Percentiles rank a stretch among this genome's conserved stretches.
These are phyloP conservation scores for Candida yuanshanica DNA, from an alignment of 805 yeast species.

Conservation along the genomic window DNA sequence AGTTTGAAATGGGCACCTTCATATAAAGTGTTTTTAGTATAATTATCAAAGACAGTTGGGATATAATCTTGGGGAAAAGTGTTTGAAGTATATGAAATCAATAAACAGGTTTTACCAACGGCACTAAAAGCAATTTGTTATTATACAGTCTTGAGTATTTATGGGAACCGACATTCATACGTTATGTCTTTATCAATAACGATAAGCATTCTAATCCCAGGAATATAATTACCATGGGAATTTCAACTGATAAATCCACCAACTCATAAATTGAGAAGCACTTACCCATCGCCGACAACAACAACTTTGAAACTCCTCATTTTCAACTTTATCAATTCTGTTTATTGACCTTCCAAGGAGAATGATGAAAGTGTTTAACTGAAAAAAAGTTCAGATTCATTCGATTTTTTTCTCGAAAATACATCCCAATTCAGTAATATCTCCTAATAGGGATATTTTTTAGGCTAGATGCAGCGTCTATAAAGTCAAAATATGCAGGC, in stretches of 20 bases:
- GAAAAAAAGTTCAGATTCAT: too few species aligned
- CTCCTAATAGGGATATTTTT: too few species aligned
- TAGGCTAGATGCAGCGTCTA: too few species aligned
- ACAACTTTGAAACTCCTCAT: conserved; percentile 91
- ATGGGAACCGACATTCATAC: too few species aligned
- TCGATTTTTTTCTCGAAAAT: too few species aligned
- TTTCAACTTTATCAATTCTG: background rate
- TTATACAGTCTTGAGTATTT: background rate
- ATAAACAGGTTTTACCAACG: conserved; percentile 87
- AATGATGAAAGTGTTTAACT: too few species aligned
- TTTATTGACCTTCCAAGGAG: background rate
- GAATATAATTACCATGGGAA: too few species aligned
- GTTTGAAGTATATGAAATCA: conserved; percentile 86
- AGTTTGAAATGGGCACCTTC: conserved; percentile 78
- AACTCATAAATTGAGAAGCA: conserved; percentile 6
- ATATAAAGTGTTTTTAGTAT: conserved; percentile 78
- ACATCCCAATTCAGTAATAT: too few species aligned
- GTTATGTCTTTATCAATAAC: too few species aligned
- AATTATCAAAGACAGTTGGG: conserved; percentile 92
- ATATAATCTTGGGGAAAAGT: conserved; percentile 91
- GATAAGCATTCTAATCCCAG: too few species aligned
- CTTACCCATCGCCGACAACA: conserved; percentile 84
- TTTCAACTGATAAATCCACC: background rate
- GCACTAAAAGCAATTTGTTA: conserved; percentile 41
- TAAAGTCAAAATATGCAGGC: too few species aligned